phyloP scores from a whole-genome alignment of 148 eudicot species.

The Silene latifolia region DNA sequence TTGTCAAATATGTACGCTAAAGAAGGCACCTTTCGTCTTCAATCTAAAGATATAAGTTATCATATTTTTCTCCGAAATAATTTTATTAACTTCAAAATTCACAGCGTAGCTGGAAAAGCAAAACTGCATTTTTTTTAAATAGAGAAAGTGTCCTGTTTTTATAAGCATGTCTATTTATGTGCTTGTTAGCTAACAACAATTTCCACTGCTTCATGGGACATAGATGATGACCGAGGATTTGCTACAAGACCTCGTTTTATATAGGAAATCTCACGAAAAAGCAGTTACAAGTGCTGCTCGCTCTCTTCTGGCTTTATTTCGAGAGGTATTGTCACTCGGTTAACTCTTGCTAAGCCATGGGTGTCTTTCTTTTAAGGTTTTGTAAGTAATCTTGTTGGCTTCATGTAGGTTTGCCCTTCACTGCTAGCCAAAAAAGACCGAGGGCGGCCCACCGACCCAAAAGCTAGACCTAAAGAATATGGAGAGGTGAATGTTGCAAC shows the following conservation, averaged over 20 bases:
- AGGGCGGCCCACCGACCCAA: conserved; percentile 75
- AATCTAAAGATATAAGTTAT: background rate
- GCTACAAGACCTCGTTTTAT: conserved; percentile 95
- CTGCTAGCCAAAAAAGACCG: conserved; percentile 84
- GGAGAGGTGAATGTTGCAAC: conserved; percentile 74
- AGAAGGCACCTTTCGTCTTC: background rate
- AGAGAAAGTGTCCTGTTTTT: background rate
- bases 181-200: background rate
- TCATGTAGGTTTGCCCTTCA: conserved; percentile 81
- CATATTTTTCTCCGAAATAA: background rate
- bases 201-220: conserved; percentile 18
- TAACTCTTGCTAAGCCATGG: background rate
- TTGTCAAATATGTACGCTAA: background rate
- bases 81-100: too few relatives aligned
- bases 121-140: too few relatives aligned
- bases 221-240: conserved; percentile 97
- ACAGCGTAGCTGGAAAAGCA: too few relatives aligned
- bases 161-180: background rate
- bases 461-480: conserved; percentile 82
- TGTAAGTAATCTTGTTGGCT: conserved; percentile 19
- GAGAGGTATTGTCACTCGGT: conserved; percentile 62
- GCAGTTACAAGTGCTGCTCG: conserved; percentile 94
- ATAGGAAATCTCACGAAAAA: conserved; percentile 83
- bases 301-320: conserved; percentile 72
- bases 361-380: conserved; percentile 2